Conservation (phyloP, 164 flowering plant species). For the Kalanchoe fedtschenkoi region DNA sequence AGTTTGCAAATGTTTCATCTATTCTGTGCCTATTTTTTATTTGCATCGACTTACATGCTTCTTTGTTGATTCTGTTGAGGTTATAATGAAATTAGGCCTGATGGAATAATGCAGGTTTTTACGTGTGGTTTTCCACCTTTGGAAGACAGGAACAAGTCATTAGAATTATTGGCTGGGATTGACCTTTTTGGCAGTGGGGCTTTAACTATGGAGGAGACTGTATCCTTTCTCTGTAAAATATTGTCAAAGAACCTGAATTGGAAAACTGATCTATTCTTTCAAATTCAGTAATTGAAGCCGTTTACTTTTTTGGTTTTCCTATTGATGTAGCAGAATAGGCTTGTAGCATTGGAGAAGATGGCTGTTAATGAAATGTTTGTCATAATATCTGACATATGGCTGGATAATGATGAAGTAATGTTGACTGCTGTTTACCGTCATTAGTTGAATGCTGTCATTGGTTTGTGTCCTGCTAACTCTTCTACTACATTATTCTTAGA, state of each 20-base stretch:
- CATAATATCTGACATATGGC: conserved; percentile 81
- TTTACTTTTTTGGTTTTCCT: conserved; percentile 16
- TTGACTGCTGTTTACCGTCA: background rate
- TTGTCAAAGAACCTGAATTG: background rate
- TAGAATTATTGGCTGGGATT: conserved; percentile 40
- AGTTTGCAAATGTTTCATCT: no score
- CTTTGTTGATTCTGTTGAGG: no score
- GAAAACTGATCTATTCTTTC: background rate
- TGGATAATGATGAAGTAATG: conserved; percentile 78
- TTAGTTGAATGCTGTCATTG: background rate
- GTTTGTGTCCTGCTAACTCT: background rate
- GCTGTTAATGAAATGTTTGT: conserved; percentile 93
- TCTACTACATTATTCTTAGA: conserved; percentile 19
- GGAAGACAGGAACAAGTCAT: conserved; percentile 77
- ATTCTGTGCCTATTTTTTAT: no score
- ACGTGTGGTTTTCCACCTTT: conserved; percentile 97
- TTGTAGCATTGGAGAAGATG: conserved; percentile 57
- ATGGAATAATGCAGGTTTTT: conserved; percentile 36
- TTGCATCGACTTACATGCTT: no score
- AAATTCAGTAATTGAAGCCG: background rate
- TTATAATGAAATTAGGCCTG: no score
- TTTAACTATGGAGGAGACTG: conserved; percentile 62
- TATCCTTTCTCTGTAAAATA: conserved; percentile 26
- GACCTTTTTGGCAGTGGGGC: conserved; percentile 89
- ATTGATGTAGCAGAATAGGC: conserved; percentile 46